Base-by-base conservation (phyloP, 106 monocot genomes). In the Dendrobium chrysotoxum region DNA sequence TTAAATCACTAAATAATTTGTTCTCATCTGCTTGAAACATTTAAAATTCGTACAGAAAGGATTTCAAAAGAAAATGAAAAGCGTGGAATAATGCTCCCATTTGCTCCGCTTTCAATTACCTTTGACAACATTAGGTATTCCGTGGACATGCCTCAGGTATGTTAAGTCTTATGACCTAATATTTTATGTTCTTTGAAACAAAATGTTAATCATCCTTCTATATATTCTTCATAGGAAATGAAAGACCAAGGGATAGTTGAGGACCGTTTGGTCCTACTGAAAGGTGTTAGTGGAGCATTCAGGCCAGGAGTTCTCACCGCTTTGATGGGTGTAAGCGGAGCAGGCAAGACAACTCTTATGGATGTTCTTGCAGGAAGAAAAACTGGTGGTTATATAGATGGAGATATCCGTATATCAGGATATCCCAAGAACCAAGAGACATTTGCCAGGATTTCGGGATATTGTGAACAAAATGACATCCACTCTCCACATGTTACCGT, bases 391-490 rank as follows among this genome's bases (percentile, higher is more conserved):
- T 92, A 92, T 75, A 92, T 92, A 6, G 92, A 95, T 16, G 95
- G 95, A 64, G 66, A 75, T 75, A 95, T 95, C n/a, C 75, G 28
- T 8, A 89, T 95, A 80, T 87, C 87, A 18, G 95, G 95, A 2
- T 90, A 89, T 47, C 95, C 95, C 6, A 95, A 95, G 78, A 92
- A 91, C 58, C 95, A 95, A 82, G 95, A 90, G 76, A 95, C 95
- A 40, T 95, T 95, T 82, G 95, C 95, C 70, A 88, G 95, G 8
- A 72, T 95, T 74, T 92, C 95, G 15, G 95, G 95, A 76, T 95
- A 95, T 53, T 95, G 95, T 77, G 95, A 95, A 41, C 95, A 95
- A 54, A 90, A 87, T 66, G 95, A 95, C 78, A 95, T 95, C 79
- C 95, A 95, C 78, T 95, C 95, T 70, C 95, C 95, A 9, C 81